Base-by-base conservation (phyloP, 2,329 filamentous ascomycete species). In the Meredithiella fracta region DNA sequence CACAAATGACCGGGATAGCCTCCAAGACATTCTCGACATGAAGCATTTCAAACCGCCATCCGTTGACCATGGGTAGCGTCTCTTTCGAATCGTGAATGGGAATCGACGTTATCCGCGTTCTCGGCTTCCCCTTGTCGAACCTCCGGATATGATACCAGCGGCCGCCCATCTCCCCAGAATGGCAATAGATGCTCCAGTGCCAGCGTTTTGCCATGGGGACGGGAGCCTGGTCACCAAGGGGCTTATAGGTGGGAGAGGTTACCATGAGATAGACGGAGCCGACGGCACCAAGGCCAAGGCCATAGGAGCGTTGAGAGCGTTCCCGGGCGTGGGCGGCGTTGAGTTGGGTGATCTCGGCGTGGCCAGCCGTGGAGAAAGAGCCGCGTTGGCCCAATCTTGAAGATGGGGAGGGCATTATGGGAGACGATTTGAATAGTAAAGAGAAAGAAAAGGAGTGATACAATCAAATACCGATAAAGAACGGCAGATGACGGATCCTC, bases 171-270 rank as follows among this genome's bases (percentile, higher is more conserved):
- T 53, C 26, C 15, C 29, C 37, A 2, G 42, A 26, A 17, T 56
- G 53, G 31, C 53, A 54, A 34, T 58, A 58, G 22, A 58, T 17
- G 14, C 53, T 49, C 57, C 57, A 58, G 50, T 56, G 53, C 57
- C 57, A 58, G 3, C 53, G 57, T 14, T 53, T 52, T 22, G 57
- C 53, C 57, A 58, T 58, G 22, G 57, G 57, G 11, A 53, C 34
- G 9, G 57, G 57, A 8, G 40, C 1, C 23, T 58, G 57, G 8
- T 31, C 23, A n/a, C 51, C 50, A 5, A 58, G 53, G 1, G 57
- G 57, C 25, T 51, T 44, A 42, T 58, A 58, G n/a, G 57, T 58
- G 20, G 57, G 57, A n/a, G 57, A 58, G 9, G 44, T 29, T 5
- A 58, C 51, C 6, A 58, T 23, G 5, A 58, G 23, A 29, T 58